Base-by-base conservation (phyloP, 257 asterid genomes). In the Nicotiana tabacum region DNA sequence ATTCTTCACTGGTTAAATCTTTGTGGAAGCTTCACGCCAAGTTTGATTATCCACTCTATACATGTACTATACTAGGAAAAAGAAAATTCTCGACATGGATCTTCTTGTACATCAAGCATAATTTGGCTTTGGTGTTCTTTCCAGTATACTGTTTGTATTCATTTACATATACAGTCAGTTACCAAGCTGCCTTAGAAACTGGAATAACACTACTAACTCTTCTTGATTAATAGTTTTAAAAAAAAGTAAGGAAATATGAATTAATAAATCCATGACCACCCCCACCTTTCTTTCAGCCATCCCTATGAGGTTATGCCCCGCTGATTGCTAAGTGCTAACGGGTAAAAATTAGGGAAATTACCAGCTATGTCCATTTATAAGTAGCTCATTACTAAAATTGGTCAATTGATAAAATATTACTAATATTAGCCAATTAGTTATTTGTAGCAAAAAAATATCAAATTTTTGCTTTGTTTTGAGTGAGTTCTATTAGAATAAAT, bases 1-100 rank as follows among this genome's bases (percentile, higher is more conserved):
- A 83, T 95, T 95, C 90, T 95, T 95, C 81, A 95, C 93, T 39
- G 98, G 99, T 82, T 95, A 88, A 81, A 16, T 51, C 18, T 13
- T 70, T 74, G 62, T 24, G 62, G 27, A 48, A 74, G 16, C 46
- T 74, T 74, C 16, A 74, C 51, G 21, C 39, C 64, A 51, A 74
- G 43, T 74, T 51, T 48, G 27, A 51, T 27, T 21, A 21, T 21
- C 21, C 21, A 21, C 21, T 21, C 21, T 21, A 21, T 21, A 21
- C 21, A 21, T 21, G 21, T 21, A 39, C 29, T 12, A 72, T 74
- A 27, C 64, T 0, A 74, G 43, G 16, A 0, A 24, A 3, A 4
- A 0, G 21, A 43, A 43, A 4, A 69, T 69, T 43, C 48, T 70
- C 13, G 4, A 70, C 12, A 39, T 8, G 3, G 12, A 10, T 74